These are phyloP conservation scores for Rhodomyrtus tomentosa DNA, from an alignment of 345 rosid species.

Conservation along the genomic window DNA sequence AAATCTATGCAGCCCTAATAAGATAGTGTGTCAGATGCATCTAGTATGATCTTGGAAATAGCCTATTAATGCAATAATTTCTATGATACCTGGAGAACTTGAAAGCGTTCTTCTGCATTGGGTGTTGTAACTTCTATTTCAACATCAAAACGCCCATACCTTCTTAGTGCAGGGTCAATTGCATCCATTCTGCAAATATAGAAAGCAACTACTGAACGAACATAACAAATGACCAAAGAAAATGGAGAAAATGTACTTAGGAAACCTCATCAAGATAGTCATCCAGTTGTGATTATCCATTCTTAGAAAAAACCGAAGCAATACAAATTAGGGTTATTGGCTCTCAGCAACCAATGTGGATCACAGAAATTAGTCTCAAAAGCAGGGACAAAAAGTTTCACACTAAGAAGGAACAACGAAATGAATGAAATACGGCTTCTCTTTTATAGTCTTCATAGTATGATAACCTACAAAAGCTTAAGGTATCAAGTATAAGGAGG, in stretches of 20 bases:
- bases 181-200: slow-evolving; percentile 44
- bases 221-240: neutral
- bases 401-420: neutral
- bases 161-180: slow-evolving; percentile 71
- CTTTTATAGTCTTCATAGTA: neutral
- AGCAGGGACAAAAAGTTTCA: neutral
- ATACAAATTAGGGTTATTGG: neutral
- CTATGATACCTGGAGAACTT: slow-evolving; percentile 57
- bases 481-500: neutral
- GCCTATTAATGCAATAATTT: neutral
- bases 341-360: neutral
- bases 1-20: neutral
- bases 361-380: neutral
- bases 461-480: neutral
- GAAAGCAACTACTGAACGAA: neutral
- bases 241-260: neutral
- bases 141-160: slow-evolving; percentile 76
- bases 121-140: slow-evolving; percentile 87
- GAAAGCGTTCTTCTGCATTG: slow-evolving; percentile 62
- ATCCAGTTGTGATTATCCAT: neutral
- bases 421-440: neutral
- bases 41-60: neutral
- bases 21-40: neutral
- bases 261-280: neutral
- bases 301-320: neutral